Percentiles rank a stretch among this genome's conserved stretches.
These are phyloP conservation scores for Warburgia ugandensis DNA, from an alignment of 164 flowering plant species.

Conservation along the genomic window DNA sequence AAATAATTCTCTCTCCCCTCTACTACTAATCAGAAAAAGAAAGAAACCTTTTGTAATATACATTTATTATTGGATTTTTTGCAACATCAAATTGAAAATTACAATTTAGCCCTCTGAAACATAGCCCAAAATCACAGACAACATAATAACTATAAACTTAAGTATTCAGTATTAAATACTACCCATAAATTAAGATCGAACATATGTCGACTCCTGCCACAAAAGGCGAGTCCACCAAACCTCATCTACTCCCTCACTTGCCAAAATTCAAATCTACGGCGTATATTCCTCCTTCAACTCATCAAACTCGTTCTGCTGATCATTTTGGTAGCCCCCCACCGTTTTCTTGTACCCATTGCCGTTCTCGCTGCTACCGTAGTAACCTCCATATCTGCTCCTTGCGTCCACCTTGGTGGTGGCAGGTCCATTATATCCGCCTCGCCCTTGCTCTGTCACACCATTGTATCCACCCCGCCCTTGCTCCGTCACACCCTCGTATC, in stretches of 20 bases:
- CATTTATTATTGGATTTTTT: constrained; percentile 3
- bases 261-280: constrained; percentile 12
- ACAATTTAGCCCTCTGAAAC: not conserved
- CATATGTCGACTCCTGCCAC: no score
- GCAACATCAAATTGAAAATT: not conserved
- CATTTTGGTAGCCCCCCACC: constrained; percentile 15
- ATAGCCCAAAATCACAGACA: not conserved
- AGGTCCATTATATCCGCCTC: no score
- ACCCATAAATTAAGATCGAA: constrained; percentile 2
- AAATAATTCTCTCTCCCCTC: no score
- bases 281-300: constrained; percentile 15
- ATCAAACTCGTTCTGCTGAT: constrained; percentile 14
- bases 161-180: not conserved
- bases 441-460: no score
- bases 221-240: no score
- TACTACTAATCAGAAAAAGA: no score
- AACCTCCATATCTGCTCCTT: constrained; percentile 12
- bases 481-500: no score
- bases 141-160: not conserved
- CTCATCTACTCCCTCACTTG: no score
- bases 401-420: constrained; percentile 1
- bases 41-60: no score
- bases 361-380: constrained; percentile 9
- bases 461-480: no score
- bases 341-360: constrained; percentile 16